Percentiles rank a stretch among this genome's conserved stretches.
Evolutionary conservation across 2,329 filamentous ascomycete species (phyloP).

Genomic region (Monosporascus sp.): DNA sequence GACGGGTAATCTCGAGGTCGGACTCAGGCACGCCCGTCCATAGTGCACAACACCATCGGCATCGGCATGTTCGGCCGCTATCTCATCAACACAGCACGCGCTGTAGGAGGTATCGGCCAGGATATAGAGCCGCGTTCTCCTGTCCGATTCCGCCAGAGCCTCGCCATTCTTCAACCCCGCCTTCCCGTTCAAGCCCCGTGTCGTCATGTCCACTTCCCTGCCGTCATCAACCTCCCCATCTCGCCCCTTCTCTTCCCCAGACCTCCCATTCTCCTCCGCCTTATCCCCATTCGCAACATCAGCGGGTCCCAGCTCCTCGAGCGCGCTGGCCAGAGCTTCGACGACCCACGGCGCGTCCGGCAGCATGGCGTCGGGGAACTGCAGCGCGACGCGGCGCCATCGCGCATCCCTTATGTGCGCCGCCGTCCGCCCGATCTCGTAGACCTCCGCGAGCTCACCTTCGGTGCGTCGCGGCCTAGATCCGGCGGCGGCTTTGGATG

Average conservation of each 20-base stretch:
- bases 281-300: neutral
- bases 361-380: slow-evolving; percentile 93
- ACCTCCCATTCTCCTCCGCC: slow-evolving; percentile 3
- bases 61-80: slow-evolving; percentile 88
- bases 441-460: slow-evolving; percentile 68
- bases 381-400: slow-evolving; percentile 79
- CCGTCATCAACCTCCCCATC: slow-evolving; percentile 2
- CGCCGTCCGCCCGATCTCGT: slow-evolving; percentile 80
- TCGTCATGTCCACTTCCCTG: neutral
- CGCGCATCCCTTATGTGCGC: slow-evolving; percentile 65
- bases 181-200: neutral
- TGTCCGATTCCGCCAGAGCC: neutral
- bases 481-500: slow-evolving; percentile 19
- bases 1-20: slow-evolving; percentile 79
- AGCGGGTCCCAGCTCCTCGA: slow-evolving; percentile 18
- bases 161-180: neutral
- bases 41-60: slow-evolving; percentile 94
- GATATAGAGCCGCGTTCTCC: slow-evolving; percentile 60
- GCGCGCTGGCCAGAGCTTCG: slow-evolving; percentile 46
- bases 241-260: slow-evolving; percentile 5
- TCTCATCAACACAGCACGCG: slow-evolving; percentile 93
- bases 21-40: slow-evolving; percentile 84
- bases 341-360: slow-evolving; percentile 78
- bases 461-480: slow-evolving; percentile 40
- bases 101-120: slow-evolving; percentile 95